Base-by-base conservation (phyloP, 139 green algal species). In the Tetratostichococcus sp. region DNA sequence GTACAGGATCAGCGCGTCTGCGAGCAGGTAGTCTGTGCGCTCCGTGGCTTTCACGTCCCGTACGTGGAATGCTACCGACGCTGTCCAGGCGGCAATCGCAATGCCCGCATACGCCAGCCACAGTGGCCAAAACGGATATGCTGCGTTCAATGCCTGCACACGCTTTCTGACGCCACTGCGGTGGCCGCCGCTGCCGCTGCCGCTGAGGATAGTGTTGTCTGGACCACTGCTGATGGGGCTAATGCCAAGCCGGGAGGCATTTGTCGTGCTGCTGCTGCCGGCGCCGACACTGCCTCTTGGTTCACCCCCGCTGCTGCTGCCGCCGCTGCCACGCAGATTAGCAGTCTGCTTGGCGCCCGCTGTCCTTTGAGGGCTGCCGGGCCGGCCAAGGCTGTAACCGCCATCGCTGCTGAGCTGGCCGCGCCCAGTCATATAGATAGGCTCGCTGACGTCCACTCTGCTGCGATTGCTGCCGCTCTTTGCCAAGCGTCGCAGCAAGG, bases 51-150 rank as follows among this genome's bases (percentile, higher is more conserved):
- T 34, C 0, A 82, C 91, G 69, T 93, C 93, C 16, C 93, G 79
- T 3, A 68, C 73, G 65, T 97, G 93, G 79, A 97, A 97, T 0
- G 96, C 78, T 21, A 86, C 84, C 57, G 86, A 94, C 82, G 87
- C 93, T 0, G 92, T 26, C 92, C 93, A 97, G 0, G 89, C 84
- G 69, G 90, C 90, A 43, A 83, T 35, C 30, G 87, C 86, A 0
- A 89, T 30, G 11, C 76, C 5, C 23, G 71, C 77, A 58, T 95
- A 94, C 14, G 72, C 65, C 0, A 78, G 28, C 88, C 90, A 97
- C 34, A 93, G 35, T 28, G 39, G 65, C 6, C 35, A 32, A 76
- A 86, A 90, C 2, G 86, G 83, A 73, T 89, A 88, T 11, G 25
- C 17, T 6, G 19, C 14, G 50, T 26, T 62, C 11, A 62, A 14